A percentile compares a stretch with the other conserved stretches of the same genome.
Evolutionary conservation across 306 rosid species (phyloP).

Genomic region (Casuarina cunninghamiana): DNA sequence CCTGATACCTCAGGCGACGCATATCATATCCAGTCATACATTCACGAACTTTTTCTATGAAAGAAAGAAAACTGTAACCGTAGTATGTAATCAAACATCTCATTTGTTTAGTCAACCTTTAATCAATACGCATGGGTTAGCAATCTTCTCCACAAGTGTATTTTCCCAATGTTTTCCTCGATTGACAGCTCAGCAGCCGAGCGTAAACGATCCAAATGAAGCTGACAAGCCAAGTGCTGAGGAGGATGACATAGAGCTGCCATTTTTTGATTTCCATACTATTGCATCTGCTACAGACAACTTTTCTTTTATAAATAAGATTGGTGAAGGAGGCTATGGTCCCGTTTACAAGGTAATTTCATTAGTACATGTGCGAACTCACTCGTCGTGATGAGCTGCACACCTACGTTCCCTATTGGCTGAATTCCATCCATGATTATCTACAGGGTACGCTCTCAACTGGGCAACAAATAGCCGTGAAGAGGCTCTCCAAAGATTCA

Average conservation of each 20-base stretch:
- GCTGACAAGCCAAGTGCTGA: constrained; percentile 13
- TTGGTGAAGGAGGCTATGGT: constrained; percentile 62
- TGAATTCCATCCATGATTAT: constrained; percentile 17
- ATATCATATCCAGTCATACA: too few species aligned
- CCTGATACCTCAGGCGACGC: too few species aligned
- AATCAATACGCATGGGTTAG: neutral
- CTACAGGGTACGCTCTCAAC: constrained; percentile 43
- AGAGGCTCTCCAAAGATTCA: constrained; percentile 39
- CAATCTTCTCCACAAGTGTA: neutral
- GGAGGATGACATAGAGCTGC: constrained; percentile 29
- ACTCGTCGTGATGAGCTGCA: neutral
- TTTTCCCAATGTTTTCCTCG: neutral
- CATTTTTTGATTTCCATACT: constrained; percentile 33
- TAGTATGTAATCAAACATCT: neutral
- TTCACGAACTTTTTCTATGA: too few species aligned
- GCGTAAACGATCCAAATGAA: neutral
- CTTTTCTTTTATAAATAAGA: constrained; percentile 41
- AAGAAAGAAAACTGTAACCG: neutral
- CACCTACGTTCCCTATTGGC: neutral
- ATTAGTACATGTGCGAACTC: neutral
- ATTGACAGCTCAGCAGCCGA: neutral
- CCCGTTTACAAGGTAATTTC: constrained; percentile 44
- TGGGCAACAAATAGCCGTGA: constrained; percentile 44
- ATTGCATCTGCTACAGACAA: constrained; percentile 47
- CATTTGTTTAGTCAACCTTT: neutral